These are phyloP conservation scores for Citeromyces siamensis DNA, from an alignment of 1,139 yeast genomes.

Conservation along the genomic window DNA sequence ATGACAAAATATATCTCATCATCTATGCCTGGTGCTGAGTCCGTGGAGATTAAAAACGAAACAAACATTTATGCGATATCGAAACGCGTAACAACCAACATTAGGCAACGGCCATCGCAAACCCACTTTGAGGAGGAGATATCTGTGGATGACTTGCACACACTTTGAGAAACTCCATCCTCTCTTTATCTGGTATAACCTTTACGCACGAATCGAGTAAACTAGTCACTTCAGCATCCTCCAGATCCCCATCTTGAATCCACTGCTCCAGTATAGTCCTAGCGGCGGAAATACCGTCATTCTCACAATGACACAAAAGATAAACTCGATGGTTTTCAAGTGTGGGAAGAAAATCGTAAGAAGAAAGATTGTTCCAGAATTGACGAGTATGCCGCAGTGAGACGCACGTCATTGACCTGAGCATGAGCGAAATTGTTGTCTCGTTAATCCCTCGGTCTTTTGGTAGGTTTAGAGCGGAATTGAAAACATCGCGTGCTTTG, in stretches of 20 bases:
- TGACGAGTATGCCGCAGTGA: slow-evolving; percentile 47
- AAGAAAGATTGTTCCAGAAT: slow-evolving; percentile 52
- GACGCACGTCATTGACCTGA: slow-evolving; percentile 50
- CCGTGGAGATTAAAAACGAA: no score
- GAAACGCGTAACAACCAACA: no score
- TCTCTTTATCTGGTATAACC: not conserved
- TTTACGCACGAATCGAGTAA: not conserved
- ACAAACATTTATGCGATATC: no score
- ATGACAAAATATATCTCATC: no score
- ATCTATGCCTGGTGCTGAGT: no score
- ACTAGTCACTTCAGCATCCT: slow-evolving; percentile 6
- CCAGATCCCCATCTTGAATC: slow-evolving; percentile 34
- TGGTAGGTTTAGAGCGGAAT: slow-evolving; percentile 35
- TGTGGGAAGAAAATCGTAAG: slow-evolving; percentile 41
- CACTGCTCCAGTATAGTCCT: slow-evolving; percentile 36
- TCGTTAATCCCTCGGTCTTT: slow-evolving; percentile 47
- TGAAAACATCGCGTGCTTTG: slow-evolving; percentile 50
- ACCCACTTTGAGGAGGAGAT: no score
- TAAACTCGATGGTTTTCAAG: slow-evolving; percentile 48
- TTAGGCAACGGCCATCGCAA: no score
- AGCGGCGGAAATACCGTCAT: slow-evolving; percentile 51
- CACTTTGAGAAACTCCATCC: not conserved
- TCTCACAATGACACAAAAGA: slow-evolving; percentile 63
- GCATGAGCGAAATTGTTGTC: slow-evolving; percentile 60
- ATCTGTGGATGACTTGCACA: not conserved